A percentile compares a stretch with the other conserved stretches of the same genome.
Conservation (phyloP, 2,329 filamentous ascomycete genomes). For the Cordyceps militaris region DNA sequence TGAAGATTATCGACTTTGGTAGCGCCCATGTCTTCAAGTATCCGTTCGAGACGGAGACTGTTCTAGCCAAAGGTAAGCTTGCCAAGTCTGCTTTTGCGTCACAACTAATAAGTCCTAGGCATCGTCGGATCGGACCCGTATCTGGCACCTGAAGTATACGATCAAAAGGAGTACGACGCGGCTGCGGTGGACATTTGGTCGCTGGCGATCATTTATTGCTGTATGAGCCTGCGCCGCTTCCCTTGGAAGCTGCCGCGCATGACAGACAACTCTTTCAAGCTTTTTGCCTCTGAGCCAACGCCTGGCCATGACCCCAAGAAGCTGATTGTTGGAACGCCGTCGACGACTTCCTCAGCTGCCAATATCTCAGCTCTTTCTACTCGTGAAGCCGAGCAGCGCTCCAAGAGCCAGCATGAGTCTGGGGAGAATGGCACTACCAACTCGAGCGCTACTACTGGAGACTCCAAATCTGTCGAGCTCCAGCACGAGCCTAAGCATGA, state of each 20-base stretch:
- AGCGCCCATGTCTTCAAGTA: constrained; percentile 96
- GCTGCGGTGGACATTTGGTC: constrained; percentile 97
- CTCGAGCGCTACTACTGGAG: not conserved
- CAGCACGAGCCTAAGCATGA: constrained; percentile 14
- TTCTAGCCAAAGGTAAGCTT: constrained; percentile 31
- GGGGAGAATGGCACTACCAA: constrained; percentile 18
- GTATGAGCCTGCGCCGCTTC: constrained; percentile 91
- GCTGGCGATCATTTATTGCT: constrained; percentile 96
- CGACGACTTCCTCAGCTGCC: constrained; percentile 30
- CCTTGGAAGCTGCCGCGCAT: constrained; percentile 93
- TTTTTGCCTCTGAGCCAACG: constrained; percentile 82
- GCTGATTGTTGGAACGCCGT: constrained; percentile 36
- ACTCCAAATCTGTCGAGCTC: constrained; percentile 6
- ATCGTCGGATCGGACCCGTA: constrained; percentile 86
- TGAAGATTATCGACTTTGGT: constrained; percentile 99
- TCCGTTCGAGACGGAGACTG: constrained; percentile 74
- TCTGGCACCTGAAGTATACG: constrained; percentile 92
- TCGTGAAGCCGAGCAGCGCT: constrained; percentile 32
- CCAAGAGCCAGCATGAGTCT: constrained; percentile 15
- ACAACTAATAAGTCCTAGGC: constrained; percentile 29
- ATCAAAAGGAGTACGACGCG: constrained; percentile 86
- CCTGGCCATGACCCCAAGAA: constrained; percentile 59
- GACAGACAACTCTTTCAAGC: constrained; percentile 89
- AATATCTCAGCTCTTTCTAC: constrained; percentile 33
- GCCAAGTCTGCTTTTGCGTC: not conserved